These are phyloP conservation scores for Coemansia sp. DNA, from an alignment of 192 early-diverging fungal genomes.

Conservation along the genomic window DNA sequence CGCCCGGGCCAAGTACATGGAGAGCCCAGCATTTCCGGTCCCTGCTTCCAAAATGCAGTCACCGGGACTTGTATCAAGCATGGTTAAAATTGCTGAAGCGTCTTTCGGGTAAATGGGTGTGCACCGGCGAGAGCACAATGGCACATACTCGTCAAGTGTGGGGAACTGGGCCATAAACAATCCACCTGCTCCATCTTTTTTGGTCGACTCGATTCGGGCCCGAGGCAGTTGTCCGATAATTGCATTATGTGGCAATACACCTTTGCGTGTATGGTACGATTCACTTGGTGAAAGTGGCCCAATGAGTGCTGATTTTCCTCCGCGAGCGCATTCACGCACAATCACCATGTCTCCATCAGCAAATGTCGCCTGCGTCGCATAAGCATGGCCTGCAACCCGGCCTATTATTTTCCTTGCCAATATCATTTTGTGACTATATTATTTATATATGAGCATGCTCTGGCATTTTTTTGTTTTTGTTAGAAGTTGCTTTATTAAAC, in stretches of 20 bases:
- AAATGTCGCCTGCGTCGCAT: neutral
- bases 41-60: slow-evolving; percentile 64
- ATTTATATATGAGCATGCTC: slow-evolving; percentile 81
- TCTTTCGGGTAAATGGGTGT: slow-evolving; percentile 70
- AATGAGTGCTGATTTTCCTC: slow-evolving; percentile 22
- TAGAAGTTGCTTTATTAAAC: too few species aligned
- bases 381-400: neutral
- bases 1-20: slow-evolving; percentile 59
- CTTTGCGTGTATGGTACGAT: slow-evolving; percentile 10
- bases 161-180: slow-evolving; percentile 38
- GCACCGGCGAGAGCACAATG: slow-evolving; percentile 19
- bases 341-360: slow-evolving; percentile 39
- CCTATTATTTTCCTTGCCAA: neutral
- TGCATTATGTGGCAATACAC: slow-evolving; percentile 15
- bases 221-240: slow-evolving; percentile 34
- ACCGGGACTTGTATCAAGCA: slow-evolving; percentile 59
- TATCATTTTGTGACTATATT: neutral
- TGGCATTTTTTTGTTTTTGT: too few species aligned
- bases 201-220: slow-evolving; percentile 10
- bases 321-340: slow-evolving; percentile 19
- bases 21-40: slow-evolving; percentile 65
- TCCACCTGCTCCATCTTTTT: slow-evolving; percentile 3
- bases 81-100: slow-evolving; percentile 44
- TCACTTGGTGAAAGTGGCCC: slow-evolving; percentile 12
- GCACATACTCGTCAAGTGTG: slow-evolving; percentile 34